Base-by-base conservation (phyloP, 2,329 filamentous ascomycete genomes). In the Exophiala oligosperma region DNA sequence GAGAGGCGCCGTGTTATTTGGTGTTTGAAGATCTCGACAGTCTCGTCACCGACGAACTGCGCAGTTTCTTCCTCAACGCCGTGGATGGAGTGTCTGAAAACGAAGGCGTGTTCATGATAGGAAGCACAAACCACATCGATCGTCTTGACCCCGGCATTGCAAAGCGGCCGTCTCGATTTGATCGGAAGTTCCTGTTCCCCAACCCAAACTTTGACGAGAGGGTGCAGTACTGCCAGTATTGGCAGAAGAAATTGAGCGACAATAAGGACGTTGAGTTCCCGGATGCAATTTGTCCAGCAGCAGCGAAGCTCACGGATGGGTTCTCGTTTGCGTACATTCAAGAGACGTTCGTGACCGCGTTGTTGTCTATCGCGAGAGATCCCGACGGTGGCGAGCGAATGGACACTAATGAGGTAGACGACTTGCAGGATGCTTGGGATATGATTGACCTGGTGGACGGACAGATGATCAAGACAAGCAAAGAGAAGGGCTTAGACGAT, bases 301-400 rank as follows among this genome's bases (percentile, higher is more conserved):
- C 77, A 52, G 76, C 76, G 1, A 69, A 71, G 32, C 75, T 77
- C 37, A 78, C 74, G 1, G 69, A 75, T 41, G 73, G 72, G 4
- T 78, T 77, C 62, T 74, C 70, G n/a, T 78, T 78, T 59, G 76
- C 76, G 2, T 78, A 78, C 58, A 73, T 78, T 67, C 74, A 78
- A 57, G 76, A 78, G 57, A 72, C 73, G 2, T 77, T 77, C 61
- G 69, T 78, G 17, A 72, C 72, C 1, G 66, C 72, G 7, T 67
- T 78, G 17, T 66, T 78, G 56, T 65, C 67, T 21, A 63, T 77
- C 8, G 73, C 70, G 14, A 56, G 51, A 24, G 51, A 52, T 1
- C 32, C 46, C 9, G 46, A 56, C 7, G 37, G 43, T 3, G 41
- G 24, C n/a, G 17, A n/a, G 23, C 26, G 17, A 12, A 17, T 4